phyloP scores from a whole-genome alignment of 495 filamentous ascomycete genomes.

The Aspergillus bertholletiae region DNA sequence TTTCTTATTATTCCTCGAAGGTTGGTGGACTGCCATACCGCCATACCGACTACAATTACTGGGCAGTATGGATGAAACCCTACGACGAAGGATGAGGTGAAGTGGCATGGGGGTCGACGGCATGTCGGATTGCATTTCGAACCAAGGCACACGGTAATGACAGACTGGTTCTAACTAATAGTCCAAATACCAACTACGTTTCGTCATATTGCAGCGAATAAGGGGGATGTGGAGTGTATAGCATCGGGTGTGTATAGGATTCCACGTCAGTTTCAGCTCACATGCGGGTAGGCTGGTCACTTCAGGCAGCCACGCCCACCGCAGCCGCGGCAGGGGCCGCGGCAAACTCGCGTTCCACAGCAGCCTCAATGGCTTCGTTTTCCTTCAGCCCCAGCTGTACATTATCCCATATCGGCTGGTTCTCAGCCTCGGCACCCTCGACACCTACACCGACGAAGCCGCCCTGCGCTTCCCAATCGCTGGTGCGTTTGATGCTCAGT shows the following conservation, averaged over 20 bases:
- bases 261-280: not conserved
- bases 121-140: not conserved
- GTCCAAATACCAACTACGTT: not conserved
- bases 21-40: no score
- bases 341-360: constrained; percentile 37
- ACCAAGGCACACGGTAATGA: constrained; percentile 7
- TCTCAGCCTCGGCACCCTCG: constrained; percentile 50
- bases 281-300: not conserved
- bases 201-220: not conserved
- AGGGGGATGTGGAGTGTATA: not conserved
- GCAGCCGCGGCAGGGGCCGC: constrained; percentile 22
- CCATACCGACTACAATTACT: no score
- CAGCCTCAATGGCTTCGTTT: constrained; percentile 30
- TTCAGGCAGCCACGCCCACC: constrained; percentile 35
- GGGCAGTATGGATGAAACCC: no score
- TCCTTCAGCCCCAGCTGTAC: constrained; percentile 72
- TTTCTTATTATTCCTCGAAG: no score
- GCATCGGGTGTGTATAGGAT: constrained; percentile 6
- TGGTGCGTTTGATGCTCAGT: constrained; percentile 85
- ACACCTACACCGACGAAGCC: constrained; percentile 93
- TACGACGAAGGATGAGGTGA: not conserved
- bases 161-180: constrained; percentile 11
- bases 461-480: constrained; percentile 84
- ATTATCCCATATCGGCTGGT: constrained; percentile 80
- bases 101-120: not conserved